Evolutionary conservation across 2,329 filamentous ascomycete species (phyloP).

Genomic region (Sarocladium oryzae): DNA sequence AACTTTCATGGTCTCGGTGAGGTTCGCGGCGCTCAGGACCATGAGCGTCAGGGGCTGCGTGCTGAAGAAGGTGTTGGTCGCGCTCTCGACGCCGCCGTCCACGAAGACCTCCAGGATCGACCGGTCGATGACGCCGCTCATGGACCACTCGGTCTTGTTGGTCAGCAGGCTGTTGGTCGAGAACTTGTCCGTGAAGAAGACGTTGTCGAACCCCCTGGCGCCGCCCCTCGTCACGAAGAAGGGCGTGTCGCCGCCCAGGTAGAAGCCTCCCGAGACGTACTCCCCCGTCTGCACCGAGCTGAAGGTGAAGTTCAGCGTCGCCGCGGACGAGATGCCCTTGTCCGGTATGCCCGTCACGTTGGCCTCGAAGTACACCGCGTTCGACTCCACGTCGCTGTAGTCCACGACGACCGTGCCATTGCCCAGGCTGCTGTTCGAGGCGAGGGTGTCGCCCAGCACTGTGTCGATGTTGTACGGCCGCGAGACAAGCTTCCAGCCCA

Average conservation of each 20-base stretch:
- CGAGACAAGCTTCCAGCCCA: constrained; percentile 45
- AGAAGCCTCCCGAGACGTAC: constrained; percentile 19
- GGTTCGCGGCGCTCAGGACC: constrained; percentile 13
- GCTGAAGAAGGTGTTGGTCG: constrained; percentile 24
- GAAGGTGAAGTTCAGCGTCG: constrained; percentile 24
- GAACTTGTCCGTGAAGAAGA: constrained; percentile 27
- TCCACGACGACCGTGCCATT: constrained; percentile 44
- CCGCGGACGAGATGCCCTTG: constrained; percentile 12
- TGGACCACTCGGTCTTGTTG: constrained; percentile 17
- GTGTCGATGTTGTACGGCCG: constrained; percentile 42
- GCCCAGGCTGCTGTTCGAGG: constrained; percentile 34
- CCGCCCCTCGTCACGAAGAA: constrained; percentile 24
- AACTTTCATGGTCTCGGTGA: constrained; percentile 16
- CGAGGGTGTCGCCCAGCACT: constrained; percentile 38
- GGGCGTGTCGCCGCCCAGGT: constrained; percentile 19
- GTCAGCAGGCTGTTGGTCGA: constrained; percentile 16
- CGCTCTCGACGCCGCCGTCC: constrained; percentile 25
- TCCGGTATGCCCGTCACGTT: constrained; percentile 37
- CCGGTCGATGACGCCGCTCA: constrained; percentile 28
- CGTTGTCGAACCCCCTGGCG: constrained; percentile 21
- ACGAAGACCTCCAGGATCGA: constrained; percentile 29
- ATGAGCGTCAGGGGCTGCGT: constrained; percentile 20
- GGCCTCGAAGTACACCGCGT: constrained; percentile 47
- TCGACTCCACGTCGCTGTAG: constrained; percentile 41
- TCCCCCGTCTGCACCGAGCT: constrained; percentile 19